phyloP scores from a whole-genome alignment of 176 grass and related monocot genomes.

The Tuctoria greenei region DNA sequence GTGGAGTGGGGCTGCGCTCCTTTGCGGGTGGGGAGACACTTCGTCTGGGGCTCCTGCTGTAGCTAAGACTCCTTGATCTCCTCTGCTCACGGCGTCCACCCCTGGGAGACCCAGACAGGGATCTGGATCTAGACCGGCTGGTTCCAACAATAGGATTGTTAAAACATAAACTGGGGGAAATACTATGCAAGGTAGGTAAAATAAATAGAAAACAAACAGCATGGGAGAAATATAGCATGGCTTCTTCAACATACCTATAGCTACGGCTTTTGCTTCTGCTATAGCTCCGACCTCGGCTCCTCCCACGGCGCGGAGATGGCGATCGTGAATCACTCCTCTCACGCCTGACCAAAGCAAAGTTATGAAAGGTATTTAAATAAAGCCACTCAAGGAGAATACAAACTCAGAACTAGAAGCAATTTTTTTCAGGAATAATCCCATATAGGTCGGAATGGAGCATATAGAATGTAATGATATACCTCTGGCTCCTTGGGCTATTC shows the following conservation, averaged over 20 bases:
- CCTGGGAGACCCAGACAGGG: conserved; percentile 61
- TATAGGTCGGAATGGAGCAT: neutral
- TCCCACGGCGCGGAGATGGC: conserved; percentile 64
- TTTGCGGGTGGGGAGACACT: conserved; percentile 48
- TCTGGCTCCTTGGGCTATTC: conserved; percentile 85
- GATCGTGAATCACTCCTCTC: conserved; percentile 84
- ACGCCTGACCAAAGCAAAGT: conserved; percentile 26
- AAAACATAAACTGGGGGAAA: neutral
- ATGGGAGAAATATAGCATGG: neutral
- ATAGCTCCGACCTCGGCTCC: conserved; percentile 63
- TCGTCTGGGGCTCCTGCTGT: conserved; percentile 80
- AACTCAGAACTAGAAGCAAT: neutral
- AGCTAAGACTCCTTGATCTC: conserved; percentile 70
- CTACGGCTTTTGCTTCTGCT: conserved; percentile 80
- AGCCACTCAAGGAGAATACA: neutral
- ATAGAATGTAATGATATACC: conserved; percentile 21
- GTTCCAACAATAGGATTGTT: neutral
- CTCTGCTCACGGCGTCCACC: conserved; percentile 42
- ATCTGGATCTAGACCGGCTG: conserved; percentile 51
- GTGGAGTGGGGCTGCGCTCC: conserved; percentile 54
- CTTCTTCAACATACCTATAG: conserved; percentile 54
- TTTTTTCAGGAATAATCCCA: neutral
- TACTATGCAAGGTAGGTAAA: neutral
- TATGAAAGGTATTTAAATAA: neutral
- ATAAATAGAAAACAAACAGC: neutral